phyloP scores from a whole-genome alignment of 1,284 basidiomycete genomes.

The Cryptococcus wingfieldii region DNA sequence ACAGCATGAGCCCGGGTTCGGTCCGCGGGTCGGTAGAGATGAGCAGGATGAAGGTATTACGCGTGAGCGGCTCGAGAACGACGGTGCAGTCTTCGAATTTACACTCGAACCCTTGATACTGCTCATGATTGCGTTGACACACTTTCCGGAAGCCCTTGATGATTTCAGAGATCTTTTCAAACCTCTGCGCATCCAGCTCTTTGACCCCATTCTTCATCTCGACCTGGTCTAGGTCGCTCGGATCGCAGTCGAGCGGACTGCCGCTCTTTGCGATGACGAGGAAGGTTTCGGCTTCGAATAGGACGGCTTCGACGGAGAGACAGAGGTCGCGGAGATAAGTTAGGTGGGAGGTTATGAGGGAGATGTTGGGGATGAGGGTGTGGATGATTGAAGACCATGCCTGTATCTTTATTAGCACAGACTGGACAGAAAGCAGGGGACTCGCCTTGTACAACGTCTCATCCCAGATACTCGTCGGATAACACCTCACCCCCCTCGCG shows the following conservation, averaged over 20 bases:
- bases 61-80: slow-evolving; percentile 89
- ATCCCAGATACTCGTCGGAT: slow-evolving; percentile 97
- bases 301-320: slow-evolving; percentile 85
- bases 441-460: slow-evolving; percentile 88
- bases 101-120: slow-evolving; percentile 74
- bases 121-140: slow-evolving; percentile 66
- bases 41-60: slow-evolving; percentile 83
- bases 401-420: slow-evolving; percentile 48
- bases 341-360: slow-evolving; percentile 80
- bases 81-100: slow-evolving; percentile 70
- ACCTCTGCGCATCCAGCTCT: slow-evolving; percentile 70
- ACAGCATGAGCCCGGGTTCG: slow-evolving; percentile 51
- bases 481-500: slow-evolving; percentile 47
- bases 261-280: slow-evolving; percentile 74
- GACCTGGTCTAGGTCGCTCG: slow-evolving; percentile 30
- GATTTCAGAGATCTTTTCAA: slow-evolving; percentile 92
- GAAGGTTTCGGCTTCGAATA: slow-evolving; percentile 96
- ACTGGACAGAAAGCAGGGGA: not conserved
- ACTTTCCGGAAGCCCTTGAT: slow-evolving; percentile 92
- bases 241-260: slow-evolving; percentile 43
- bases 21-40: slow-evolving; percentile 82
- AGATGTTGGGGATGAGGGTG: slow-evolving; percentile 89
- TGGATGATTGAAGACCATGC: slow-evolving; percentile 98
- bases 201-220: slow-evolving; percentile 49
- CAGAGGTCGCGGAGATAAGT: slow-evolving; percentile 78